phyloP scores from a whole-genome alignment of 2,329 filamentous ascomycete genomes.

The Stachybotrys echinatus region DNA sequence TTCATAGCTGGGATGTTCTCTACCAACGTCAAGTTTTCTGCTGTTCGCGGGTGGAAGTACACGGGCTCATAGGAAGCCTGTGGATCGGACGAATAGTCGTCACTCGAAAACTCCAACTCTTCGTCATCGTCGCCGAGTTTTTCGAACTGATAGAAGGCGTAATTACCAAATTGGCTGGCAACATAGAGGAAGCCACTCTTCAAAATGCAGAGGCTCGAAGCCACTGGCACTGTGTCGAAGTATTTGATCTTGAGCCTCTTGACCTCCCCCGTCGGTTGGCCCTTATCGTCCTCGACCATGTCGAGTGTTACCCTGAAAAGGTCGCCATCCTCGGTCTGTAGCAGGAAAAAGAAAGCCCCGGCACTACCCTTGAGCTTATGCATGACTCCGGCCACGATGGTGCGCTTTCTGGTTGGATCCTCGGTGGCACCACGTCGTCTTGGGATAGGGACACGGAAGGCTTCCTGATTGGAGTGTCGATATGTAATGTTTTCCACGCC shows the following conservation, averaged over 20 bases:
- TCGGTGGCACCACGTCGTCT: constrained; percentile 82
- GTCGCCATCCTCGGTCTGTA: constrained; percentile 97
- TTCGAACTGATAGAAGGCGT: constrained; percentile 94
- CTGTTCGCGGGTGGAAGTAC: constrained; percentile 76
- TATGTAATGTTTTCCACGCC: constrained; percentile 94
- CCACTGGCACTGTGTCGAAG: constrained; percentile 91
- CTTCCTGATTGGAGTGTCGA: constrained; percentile 89
- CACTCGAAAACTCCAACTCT: constrained; percentile 79
- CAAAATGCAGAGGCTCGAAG: constrained; percentile 82
- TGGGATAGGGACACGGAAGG: constrained; percentile 84
- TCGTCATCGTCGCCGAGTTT: constrained; percentile 95
- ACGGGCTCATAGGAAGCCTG: constrained; percentile 67
- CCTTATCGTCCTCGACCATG: constrained; percentile 76
- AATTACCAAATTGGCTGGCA: constrained; percentile 87
- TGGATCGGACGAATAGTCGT: constrained; percentile 73
- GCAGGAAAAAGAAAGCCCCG: constrained; percentile 92
- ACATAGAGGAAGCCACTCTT: constrained; percentile 95
- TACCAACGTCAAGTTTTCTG: constrained; percentile 78
- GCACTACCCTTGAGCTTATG: constrained; percentile 81
- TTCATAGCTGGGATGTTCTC: constrained; percentile 87
- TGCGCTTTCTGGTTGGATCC: constrained; percentile 84
- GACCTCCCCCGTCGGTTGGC: constrained; percentile 75
- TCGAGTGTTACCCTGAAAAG: constrained; percentile 95
- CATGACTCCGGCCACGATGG: constrained; percentile 88
- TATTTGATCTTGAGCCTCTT: constrained; percentile 88